Evolutionary conservation across 202 grass and related monocot species (phyloP).

Genomic region (Panicum virgatum): DNA sequence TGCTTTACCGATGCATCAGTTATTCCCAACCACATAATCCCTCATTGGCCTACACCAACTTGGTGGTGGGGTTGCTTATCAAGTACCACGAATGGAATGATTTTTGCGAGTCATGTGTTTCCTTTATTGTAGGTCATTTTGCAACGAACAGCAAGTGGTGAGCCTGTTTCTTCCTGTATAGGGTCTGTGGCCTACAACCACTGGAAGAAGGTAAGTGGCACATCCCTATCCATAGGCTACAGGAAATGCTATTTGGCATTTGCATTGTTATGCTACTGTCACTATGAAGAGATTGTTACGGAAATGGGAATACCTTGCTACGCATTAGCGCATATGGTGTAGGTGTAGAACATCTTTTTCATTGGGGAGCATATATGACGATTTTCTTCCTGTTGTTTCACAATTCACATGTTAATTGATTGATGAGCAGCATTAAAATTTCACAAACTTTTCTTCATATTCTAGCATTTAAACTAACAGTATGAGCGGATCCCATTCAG

Average conservation of each 20-base stretch:
- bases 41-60: slow-evolving; percentile 35
- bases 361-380: not conserved
- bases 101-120: slow-evolving; percentile 18
- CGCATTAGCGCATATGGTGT: not conserved
- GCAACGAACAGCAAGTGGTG: not conserved
- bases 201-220: slow-evolving; percentile 13
- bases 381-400: not conserved
- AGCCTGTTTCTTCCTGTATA: slow-evolving; percentile 15
- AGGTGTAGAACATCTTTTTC: not conserved
- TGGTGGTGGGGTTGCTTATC: slow-evolving; percentile 41
- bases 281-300: not conserved
- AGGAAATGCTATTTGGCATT: not conserved
- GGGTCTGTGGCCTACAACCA: not conserved
- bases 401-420: not conserved
- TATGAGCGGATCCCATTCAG: not conserved
- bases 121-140: slow-evolving; percentile 30
- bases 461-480: not conserved
- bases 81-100: slow-evolving; percentile 24
- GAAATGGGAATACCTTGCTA: not conserved
- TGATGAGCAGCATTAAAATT: not conserved
- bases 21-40: slow-evolving; percentile 34
- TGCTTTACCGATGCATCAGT: slow-evolving; percentile 13
- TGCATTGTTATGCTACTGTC: not conserved
- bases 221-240: slow-evolving; percentile 8
- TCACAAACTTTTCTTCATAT: not conserved